Evolutionary conservation across 2,329 filamentous ascomycete genomes (phyloP).

Genomic region (Cladosporium sp.): DNA sequence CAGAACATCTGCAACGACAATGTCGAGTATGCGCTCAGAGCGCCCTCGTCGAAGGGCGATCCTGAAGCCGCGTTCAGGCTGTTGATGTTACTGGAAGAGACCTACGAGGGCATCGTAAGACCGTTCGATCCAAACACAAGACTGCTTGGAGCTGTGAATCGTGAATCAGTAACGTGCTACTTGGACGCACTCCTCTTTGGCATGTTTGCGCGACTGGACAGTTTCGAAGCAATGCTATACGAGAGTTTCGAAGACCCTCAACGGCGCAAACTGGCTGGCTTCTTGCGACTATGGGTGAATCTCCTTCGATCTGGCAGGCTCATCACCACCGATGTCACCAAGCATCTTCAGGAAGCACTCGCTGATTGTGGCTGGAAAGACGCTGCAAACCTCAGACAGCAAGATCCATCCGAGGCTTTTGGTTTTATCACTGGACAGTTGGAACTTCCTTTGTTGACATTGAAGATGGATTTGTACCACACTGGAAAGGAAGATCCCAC

Average conservation of each 20-base stretch:
- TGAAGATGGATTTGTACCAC: conserved; percentile 94
- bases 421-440: conserved; percentile 89
- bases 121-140: conserved; percentile 66
- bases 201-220: conserved; percentile 88
- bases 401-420: conserved; percentile 94
- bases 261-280: conserved; percentile 66
- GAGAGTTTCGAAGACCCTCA: conserved; percentile 69
- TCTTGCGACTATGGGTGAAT: conserved; percentile 89
- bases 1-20: conserved; percentile 57
- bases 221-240: conserved; percentile 89
- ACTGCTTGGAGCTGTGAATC: conserved; percentile 82
- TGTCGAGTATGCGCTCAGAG: conserved; percentile 55
- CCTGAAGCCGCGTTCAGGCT: conserved; percentile 70
- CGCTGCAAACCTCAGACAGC: conserved; percentile 70
- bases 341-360: conserved; percentile 74
- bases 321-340: conserved; percentile 78
- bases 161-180: conserved; percentile 86
- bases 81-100: conserved; percentile 72
- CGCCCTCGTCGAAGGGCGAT: conserved; percentile 63
- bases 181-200: conserved; percentile 86
- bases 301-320: conserved; percentile 78
- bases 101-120: conserved; percentile 71
- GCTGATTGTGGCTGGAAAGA: conserved; percentile 86
- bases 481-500: conserved; percentile 75
- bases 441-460: conserved; percentile 76